Evolutionary conservation across 2,329 filamentous ascomycete genomes (phyloP).

Genomic region (Xylariaceae sp.): DNA sequence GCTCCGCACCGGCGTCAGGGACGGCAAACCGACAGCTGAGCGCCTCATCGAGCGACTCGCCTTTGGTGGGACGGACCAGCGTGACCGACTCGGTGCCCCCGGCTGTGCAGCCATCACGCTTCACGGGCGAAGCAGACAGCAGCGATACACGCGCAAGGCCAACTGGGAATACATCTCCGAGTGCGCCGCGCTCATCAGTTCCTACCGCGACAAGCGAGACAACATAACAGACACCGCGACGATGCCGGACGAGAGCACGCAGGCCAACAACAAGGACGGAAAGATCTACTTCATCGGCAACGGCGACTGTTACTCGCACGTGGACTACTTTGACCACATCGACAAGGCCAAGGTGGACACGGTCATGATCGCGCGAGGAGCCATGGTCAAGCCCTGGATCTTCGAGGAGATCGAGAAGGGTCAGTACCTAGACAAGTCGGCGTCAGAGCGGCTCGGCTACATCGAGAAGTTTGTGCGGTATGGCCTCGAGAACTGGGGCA

Average conservation of each 20-base stretch:
- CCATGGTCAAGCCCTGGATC: conserved; percentile 95
- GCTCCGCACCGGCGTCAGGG: conserved; percentile 84
- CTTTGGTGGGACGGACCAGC: conserved; percentile 67
- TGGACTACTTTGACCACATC: conserved; percentile 76
- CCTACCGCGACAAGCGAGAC: conserved; percentile 63
- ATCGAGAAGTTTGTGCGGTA: conserved; percentile 86
- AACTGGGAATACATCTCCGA: conserved; percentile 94
- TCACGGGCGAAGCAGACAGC: conserved; percentile 87
- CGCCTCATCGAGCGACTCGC: conserved; percentile 78
- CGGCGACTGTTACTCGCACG: conserved; percentile 90
- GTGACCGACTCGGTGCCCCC: conserved; percentile 62
- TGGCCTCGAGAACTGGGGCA: conserved; percentile 90
- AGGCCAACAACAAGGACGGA: conserved; percentile 56
- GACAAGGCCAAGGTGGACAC: conserved; percentile 73
- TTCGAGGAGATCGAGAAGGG: conserved; percentile 92
- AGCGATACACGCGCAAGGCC: conserved; percentile 85
- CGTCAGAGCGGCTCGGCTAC: conserved; percentile 74
- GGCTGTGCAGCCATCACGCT: conserved; percentile 94
- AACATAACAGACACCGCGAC: conserved; percentile 64
- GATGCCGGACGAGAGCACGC: conserved; percentile 68
- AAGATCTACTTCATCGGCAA: conserved; percentile 92
- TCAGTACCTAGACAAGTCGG: conserved; percentile 93
- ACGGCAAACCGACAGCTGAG: conserved; percentile 68
- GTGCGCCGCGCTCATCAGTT: conserved; percentile 75
- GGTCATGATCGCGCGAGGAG: conserved; percentile 96